These are phyloP conservation scores for Alternaria sp. DNA, from an alignment of 2,329 filamentous ascomycete species.

Conservation along the genomic window DNA sequence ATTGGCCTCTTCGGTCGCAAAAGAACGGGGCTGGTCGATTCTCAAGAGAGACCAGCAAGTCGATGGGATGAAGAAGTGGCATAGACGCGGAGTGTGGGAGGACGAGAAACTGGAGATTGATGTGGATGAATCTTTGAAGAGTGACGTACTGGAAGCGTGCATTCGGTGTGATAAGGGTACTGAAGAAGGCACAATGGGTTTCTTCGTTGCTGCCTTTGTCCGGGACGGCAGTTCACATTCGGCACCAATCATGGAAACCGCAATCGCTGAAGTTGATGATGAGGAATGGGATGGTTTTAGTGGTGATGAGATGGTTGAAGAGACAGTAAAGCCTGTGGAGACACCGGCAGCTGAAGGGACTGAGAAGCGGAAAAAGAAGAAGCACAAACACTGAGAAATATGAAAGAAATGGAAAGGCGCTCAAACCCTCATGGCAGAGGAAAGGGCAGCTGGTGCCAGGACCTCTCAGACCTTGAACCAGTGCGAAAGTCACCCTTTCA, in stretches of 20 bases:
- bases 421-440: neutral
- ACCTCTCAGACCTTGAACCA: neutral
- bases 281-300: constrained; percentile 55
- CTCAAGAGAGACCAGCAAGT: constrained; percentile 75
- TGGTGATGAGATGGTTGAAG: constrained; percentile 34
- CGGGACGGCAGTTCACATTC: constrained; percentile 53
- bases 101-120: constrained; percentile 44
- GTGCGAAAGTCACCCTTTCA: neutral
- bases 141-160: constrained; percentile 70
- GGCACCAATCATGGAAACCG: neutral
- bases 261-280: constrained; percentile 31
- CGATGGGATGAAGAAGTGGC: constrained; percentile 76
- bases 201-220: constrained; percentile 91
- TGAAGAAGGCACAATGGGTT: constrained; percentile 86
- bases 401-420: neutral
- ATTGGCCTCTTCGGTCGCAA: constrained; percentile 70
- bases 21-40: constrained; percentile 76
- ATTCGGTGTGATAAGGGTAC: constrained; percentile 83
- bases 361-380: constrained; percentile 29
- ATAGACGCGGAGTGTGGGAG: constrained; percentile 62
- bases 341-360: neutral
- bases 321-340: neutral
- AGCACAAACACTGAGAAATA: constrained; percentile 17
- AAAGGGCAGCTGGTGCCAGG: neutral
- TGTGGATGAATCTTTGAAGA: constrained; percentile 42